Evolutionary conservation across 192 early-diverging fungal species (phyloP).

Genomic region (Entomortierella parvispora): DNA sequence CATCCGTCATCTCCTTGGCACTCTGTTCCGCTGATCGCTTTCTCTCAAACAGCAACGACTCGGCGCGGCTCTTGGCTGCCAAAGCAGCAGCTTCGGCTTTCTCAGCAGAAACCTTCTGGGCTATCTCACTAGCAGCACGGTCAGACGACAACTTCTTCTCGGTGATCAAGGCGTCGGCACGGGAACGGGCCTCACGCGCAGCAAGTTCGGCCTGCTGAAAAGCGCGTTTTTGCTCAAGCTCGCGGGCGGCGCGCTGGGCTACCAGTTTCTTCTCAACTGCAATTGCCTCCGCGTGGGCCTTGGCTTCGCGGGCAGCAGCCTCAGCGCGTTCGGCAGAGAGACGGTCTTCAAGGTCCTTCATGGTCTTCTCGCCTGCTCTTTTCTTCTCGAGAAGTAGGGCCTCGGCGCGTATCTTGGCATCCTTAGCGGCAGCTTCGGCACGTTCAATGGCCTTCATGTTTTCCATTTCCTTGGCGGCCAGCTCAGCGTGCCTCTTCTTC

Average conservation of each 20-base stretch:
- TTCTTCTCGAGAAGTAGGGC: too few relatives aligned
- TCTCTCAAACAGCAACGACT: constrained; percentile 2
- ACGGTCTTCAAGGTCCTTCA: constrained; percentile 1
- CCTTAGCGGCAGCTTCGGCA: constrained; percentile 1
- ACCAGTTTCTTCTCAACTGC: neutral
- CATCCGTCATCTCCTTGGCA: neutral
- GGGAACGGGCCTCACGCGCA: constrained; percentile 8
- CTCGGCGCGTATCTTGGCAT: too few relatives aligned
- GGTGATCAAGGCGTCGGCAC: constrained; percentile 9
- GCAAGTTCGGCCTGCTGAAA: neutral
- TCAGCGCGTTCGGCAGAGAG: constrained; percentile 2
- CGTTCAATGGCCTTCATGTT: neutral
- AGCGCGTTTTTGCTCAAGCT: constrained; percentile 2
- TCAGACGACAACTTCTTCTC: constrained; percentile 10
- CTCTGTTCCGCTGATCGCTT: constrained; percentile 7
- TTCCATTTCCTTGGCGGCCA: too few relatives aligned
- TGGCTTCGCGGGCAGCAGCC: constrained; percentile 4
- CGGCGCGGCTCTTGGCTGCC: constrained; percentile 7
- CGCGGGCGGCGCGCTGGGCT: neutral
- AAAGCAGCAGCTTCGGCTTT: constrained; percentile 9
- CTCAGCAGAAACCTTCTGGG: constrained; percentile 6
- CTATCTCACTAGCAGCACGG: neutral
- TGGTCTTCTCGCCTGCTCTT: neutral
- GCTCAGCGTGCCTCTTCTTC: neutral
- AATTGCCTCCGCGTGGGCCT: constrained; percentile 4